These are phyloP conservation scores for Mycena metata DNA, from an alignment of 768 basidiomycete genomes.

Conservation along the genomic window DNA sequence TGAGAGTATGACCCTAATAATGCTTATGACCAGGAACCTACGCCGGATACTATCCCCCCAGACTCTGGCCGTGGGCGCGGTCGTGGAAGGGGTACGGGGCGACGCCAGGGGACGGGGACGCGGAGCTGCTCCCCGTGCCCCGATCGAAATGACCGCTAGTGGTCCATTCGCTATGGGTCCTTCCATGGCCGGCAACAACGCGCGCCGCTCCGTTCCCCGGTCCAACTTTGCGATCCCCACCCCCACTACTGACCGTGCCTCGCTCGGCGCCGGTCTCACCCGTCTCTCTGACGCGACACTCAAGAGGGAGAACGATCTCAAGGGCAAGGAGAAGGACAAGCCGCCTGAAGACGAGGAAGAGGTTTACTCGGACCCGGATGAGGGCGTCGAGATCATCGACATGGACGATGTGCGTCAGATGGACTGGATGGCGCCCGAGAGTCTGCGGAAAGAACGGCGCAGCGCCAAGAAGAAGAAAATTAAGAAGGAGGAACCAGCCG, in stretches of 20 bases:
- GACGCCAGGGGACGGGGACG: slow-evolving; percentile 47
- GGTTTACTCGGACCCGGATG: slow-evolving; percentile 88
- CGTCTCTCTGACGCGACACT: slow-evolving; percentile 64
- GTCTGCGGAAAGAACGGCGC: slow-evolving; percentile 64
- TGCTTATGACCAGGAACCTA: slow-evolving; percentile 59
- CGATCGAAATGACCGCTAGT: slow-evolving; percentile 84
- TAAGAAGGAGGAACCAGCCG: slow-evolving; percentile 57
- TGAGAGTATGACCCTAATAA: slow-evolving; percentile 21
- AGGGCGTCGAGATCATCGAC: slow-evolving; percentile 89
- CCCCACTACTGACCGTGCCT: slow-evolving; percentile 54
- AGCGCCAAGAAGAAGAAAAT: slow-evolving; percentile 48
- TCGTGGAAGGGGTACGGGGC: slow-evolving; percentile 57
- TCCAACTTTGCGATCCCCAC: slow-evolving; percentile 68
- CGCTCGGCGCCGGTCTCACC: slow-evolving; percentile 65
- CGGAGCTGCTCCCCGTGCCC: slow-evolving; percentile 62
- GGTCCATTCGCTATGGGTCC: slow-evolving; percentile 93
- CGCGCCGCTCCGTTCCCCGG: slow-evolving; percentile 65
- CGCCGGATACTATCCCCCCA: slow-evolving; percentile 48
- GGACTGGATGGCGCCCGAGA: slow-evolving; percentile 93
- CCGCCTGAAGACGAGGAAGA: slow-evolving; percentile 67
- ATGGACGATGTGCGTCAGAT: slow-evolving; percentile 82
- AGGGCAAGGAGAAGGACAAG: slow-evolving; percentile 46
- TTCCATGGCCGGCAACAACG: slow-evolving; percentile 70
- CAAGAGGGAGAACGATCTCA: slow-evolving; percentile 55
- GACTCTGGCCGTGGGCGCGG: slow-evolving; percentile 58